Evolutionary conservation across 352 stramenopile genomes (phyloP), one percentile per base, ranked within the genome.

Genomic region (Hyaloperonospora arabidopsidis): DNA sequence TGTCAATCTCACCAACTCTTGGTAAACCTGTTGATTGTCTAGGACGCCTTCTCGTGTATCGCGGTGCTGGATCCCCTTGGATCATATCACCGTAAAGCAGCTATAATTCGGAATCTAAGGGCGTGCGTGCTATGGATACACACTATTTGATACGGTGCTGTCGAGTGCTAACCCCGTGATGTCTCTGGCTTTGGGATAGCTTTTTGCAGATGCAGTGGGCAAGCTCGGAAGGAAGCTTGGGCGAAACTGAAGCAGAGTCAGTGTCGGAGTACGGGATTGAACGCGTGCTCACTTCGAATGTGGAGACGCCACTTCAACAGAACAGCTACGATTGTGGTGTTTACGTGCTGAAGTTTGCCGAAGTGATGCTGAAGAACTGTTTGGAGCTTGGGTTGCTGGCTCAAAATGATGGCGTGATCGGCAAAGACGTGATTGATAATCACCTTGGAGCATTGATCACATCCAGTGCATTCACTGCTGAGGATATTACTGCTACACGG

Each of bases 271-370:
- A 74, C 61, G 60, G 54, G 43, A 15, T 67, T 35, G 70, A 74
- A 15, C 60, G 52, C 10, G 74, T 84, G 32, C 17, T 65, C 34
- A 38, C 53, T 4, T 34, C 78, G 19, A 59, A 61, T 5, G 66
- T 83, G n/a, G 68, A 79, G 32, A 52, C 60, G 1, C 76, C 79
- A 35, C 61, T 59, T 19, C 77, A 89, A 52, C 65, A 83, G 18
- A 87, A 89, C 49, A 67, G 61, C 45, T 84, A 76, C 39, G 77
- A 88, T 43, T 89, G 71, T 35, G 74, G 80, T 13, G 79, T 87
- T 19, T 87, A 83, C 52, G 65, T 84, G 34, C 44, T 89, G 22
- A 79, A 83, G 55, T 76, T 79, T 21, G 76, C 72, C 7, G 66
- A 86, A 18, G 70, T 77, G 59, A 78, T 87, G 0, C 23, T 87